Evolutionary conservation across 805 yeast genomes (phyloP), one percentile per base, ranked within the genome.

Genomic region (Cyberlindnera mycetangii): DNA sequence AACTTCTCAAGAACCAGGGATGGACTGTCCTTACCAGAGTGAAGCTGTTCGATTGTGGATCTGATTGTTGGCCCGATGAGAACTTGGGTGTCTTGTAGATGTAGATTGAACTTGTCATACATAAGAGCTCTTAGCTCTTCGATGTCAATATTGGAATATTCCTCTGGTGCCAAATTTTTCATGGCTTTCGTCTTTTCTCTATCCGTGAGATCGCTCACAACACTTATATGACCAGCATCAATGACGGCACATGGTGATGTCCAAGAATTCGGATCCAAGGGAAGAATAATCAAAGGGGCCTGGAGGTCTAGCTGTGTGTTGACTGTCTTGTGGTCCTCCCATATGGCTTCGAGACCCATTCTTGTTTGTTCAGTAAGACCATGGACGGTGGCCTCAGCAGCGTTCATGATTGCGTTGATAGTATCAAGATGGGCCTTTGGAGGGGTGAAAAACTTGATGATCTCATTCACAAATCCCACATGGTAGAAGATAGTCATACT

Each of bases 151-250:
- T 76, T 72, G 16, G 79, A 76, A 86, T 95, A 92, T 56, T 92
- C 97, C 2, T 75, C 79, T 7, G 67, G 65, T 5, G 72, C 71
- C 58, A 86, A 79, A 20, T 79, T 70, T 57, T 82, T 87, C 37
- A 89, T 78, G 46, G 81, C 81, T 40, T 82, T 81, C 21, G 89
- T 75, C 37, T 78, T 79, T 4, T 76, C 74, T 51, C 79, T 79
- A 37, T 85, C 86, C 4, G 82, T 93, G 32, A 92, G 72, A 55
- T 90, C 93, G 59, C 96, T 87, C 2, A 71, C 66, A 14, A 93
- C 79, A 51, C 89, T 82, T 19, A 95, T 83, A 62, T 92, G 97
- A 59, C 99, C 99, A 7, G 97, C 97, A 71, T 93, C 98, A 42
- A 93, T 72, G 16, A 93, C 79, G 4, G 90, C 87, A 52, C 96